Evolutionary conservation across 164 flowering plant species (phyloP).

Genomic region (Vitis amurensis): DNA sequence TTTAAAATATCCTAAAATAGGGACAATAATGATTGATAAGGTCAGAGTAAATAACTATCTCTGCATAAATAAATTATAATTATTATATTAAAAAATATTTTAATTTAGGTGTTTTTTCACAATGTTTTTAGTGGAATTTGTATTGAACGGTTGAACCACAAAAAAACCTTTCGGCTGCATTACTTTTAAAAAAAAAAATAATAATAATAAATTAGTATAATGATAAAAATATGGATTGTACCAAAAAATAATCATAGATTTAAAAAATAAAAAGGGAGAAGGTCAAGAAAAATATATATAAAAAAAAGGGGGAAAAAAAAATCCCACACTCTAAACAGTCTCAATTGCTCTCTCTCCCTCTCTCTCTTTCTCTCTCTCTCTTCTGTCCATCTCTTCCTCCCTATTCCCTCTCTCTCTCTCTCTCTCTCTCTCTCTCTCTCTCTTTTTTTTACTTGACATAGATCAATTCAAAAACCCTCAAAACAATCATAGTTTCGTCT

Average conservation of each 20-base stretch:
- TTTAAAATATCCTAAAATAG: not conserved
- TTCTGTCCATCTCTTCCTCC: not conserved
- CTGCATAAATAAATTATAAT: too few species aligned
- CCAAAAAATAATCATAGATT: not conserved
- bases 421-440: constrained; percentile 1
- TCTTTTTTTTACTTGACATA: not conserved
- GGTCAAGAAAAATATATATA: not conserved
- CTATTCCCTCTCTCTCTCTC: constrained; percentile 4
- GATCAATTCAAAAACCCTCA: constrained; percentile 2
- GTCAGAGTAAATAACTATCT: too few species aligned
- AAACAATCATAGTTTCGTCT: constrained; percentile 3
- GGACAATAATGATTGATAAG: too few species aligned
- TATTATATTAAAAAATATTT: too few species aligned
- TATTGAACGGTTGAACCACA: too few species aligned
- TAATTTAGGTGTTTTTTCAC: too few species aligned
- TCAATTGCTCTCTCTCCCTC: not conserved
- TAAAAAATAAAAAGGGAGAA: not conserved
- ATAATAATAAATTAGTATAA: not conserved
- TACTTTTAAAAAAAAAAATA: too few species aligned
- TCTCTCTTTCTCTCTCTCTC: not conserved
- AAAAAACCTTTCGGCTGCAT: too few species aligned
- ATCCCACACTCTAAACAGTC: constrained; percentile 11
- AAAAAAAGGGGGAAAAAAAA: not conserved
- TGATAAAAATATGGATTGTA: not conserved
- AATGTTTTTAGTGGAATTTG: too few species aligned